phyloP scores from a whole-genome alignment of 1,284 basidiomycete genomes.

The Jaminaea rosea region DNA sequence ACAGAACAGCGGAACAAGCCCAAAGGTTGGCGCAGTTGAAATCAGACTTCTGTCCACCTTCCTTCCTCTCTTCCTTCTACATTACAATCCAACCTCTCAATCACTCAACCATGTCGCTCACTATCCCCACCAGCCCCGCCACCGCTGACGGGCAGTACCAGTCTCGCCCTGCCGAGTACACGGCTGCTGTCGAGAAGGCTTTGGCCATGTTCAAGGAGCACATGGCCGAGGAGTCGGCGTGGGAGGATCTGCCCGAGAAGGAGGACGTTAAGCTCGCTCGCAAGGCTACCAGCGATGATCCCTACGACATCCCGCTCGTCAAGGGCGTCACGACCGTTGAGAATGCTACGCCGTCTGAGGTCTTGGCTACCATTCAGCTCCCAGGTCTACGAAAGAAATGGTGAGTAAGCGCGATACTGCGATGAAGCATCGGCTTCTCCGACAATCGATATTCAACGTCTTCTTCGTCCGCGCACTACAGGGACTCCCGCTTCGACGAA shows the following conservation, averaged over 20 bases:
- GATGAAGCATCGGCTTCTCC: too few relatives aligned
- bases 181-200: constrained; percentile 24
- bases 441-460: too few relatives aligned
- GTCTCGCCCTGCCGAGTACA: constrained; percentile 22
- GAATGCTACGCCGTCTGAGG: constrained; percentile 30
- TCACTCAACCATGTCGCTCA: constrained; percentile 25
- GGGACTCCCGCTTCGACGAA: constrained; percentile 31
- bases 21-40: too few relatives aligned
- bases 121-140: constrained; percentile 17
- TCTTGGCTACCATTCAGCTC: constrained; percentile 31
- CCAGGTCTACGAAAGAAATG: constrained; percentile 40
- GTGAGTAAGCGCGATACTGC: too few relatives aligned
- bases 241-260: constrained; percentile 31
- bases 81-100: not conserved
- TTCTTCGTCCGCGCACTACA: too few relatives aligned
- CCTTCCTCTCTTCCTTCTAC: not conserved
- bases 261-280: constrained; percentile 34
- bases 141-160: constrained; percentile 14
- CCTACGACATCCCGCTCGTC: constrained; percentile 30
- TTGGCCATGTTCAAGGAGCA: constrained; percentile 17
- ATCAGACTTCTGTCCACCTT: not conserved
- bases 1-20: too few relatives aligned
- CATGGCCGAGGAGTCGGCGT: constrained; percentile 20
- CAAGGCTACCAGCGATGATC: constrained; percentile 28
- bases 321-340: constrained; percentile 32